Evolutionary conservation across 2,329 filamentous ascomycete genomes (phyloP).

Genomic region (Aspergillus latus): DNA sequence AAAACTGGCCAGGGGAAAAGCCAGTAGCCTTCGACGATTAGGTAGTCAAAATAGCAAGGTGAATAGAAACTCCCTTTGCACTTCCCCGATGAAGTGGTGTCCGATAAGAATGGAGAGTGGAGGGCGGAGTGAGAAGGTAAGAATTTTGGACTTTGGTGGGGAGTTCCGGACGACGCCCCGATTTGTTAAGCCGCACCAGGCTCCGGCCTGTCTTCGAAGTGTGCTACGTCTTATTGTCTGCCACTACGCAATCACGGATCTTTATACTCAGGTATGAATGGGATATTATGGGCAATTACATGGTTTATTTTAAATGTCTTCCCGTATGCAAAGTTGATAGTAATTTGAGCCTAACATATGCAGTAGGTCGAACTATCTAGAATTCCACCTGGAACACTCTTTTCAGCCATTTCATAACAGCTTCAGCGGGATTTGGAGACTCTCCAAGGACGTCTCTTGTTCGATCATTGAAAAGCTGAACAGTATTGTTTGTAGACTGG

Average conservation of each 20-base stretch:
- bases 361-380: conserved; percentile 12
- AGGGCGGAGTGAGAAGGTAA: conserved; percentile 17
- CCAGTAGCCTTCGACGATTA: conserved; percentile 5
- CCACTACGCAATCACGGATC: not conserved
- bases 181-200: conserved; percentile 12
- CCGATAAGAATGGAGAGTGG: conserved; percentile 14
- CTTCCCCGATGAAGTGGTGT: conserved; percentile 17
- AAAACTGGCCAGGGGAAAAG: conserved; percentile 4
- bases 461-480: conserved; percentile 50
- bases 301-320: not conserved
- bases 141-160: conserved; percentile 28
- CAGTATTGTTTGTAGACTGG: conserved; percentile 20
- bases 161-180: conserved; percentile 8
- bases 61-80: conserved; percentile 12
- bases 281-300: too few relatives aligned
- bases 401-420: conserved; percentile 38
- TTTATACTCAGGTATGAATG: not conserved
- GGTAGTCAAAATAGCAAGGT: not conserved
- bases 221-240: not conserved
- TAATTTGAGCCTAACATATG: not conserved
- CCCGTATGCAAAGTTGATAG: not conserved
- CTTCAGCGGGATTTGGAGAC: conserved; percentile 25
- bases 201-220: not conserved
- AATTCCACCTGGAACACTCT: conserved; percentile 30
- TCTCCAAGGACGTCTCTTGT: conserved; percentile 51